Evolutionary conservation across 164 flowering plant genomes (phyloP).

Genomic region (Berberis thunbergii): DNA sequence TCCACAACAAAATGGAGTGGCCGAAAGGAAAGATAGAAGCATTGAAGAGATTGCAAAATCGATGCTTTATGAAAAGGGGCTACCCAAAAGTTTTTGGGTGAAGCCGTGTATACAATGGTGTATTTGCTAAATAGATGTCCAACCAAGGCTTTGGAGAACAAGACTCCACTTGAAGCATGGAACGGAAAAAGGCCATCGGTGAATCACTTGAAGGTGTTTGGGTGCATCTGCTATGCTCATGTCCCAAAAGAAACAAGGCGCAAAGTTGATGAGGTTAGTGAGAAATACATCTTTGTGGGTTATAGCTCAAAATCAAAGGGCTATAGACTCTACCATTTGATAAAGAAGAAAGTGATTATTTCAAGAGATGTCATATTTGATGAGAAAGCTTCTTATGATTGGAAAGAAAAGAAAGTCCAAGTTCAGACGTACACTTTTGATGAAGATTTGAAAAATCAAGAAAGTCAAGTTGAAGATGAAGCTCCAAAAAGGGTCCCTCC

Average conservation of each 20-base stretch:
- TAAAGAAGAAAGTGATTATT: background rate
- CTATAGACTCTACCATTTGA: background rate
- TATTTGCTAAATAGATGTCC: background rate
- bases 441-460: background rate
- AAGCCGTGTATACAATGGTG: background rate
- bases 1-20: conserved; percentile 5
- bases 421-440: background rate
- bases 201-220: background rate
- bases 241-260: conserved; percentile 1
- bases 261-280: background rate
- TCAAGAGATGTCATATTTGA: background rate
- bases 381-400: background rate
- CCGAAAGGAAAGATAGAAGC: background rate
- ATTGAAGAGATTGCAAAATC: conserved; percentile 2
- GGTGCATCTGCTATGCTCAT: background rate
- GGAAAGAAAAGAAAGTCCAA: background rate
- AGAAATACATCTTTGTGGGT: background rate
- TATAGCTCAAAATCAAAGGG: background rate
- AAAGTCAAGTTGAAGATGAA: background rate
- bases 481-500: background rate
- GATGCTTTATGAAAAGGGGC: background rate
- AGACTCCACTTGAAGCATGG: conserved; percentile 8
- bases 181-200: background rate
- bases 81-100: conserved; percentile 1
- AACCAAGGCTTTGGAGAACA: background rate